Percentiles rank a stretch among this genome's conserved stretches.
phyloP scores from a whole-genome alignment of 2,329 filamentous ascomycete species.

The Beauveria sp. region DNA sequence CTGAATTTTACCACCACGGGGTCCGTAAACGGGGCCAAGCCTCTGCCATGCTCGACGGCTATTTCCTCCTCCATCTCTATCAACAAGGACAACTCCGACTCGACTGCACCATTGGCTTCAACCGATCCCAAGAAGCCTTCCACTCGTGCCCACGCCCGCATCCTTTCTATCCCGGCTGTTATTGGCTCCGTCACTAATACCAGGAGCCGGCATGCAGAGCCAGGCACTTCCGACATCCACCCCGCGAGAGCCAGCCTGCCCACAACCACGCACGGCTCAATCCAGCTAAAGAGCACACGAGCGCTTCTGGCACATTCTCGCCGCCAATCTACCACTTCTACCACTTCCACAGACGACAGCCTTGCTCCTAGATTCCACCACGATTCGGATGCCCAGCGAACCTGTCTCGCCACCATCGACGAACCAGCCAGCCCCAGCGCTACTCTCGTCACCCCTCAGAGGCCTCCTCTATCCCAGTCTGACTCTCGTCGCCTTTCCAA shows the following conservation, averaged over 20 bases:
- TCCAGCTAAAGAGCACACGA: constrained; percentile 12
- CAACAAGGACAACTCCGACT: not conserved
- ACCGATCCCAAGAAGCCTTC: not conserved
- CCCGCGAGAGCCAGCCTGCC: constrained; percentile 55
- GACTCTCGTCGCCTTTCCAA: constrained; percentile 62
- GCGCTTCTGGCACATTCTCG: constrained; percentile 10
- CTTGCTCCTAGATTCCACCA: not conserved
- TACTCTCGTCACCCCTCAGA: constrained; percentile 17
- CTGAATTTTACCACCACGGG: constrained; percentile 18
- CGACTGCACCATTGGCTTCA: not conserved
- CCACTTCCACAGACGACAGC: not conserved
- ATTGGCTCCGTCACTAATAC: constrained; percentile 29
- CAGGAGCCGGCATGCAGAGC: constrained; percentile 52
- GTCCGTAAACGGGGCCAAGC: constrained; percentile 18
- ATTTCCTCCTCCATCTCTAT: not conserved
- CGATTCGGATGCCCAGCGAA: not conserved
- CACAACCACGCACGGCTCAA: constrained; percentile 31
- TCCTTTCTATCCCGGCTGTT: constrained; percentile 38
- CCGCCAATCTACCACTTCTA: constrained; percentile 4
- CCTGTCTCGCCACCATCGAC: not conserved
- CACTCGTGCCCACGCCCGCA: constrained; percentile 24
- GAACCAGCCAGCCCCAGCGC: not conserved
- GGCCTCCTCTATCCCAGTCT: constrained; percentile 39
- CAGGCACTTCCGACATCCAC: constrained; percentile 49
- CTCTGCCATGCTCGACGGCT: constrained; percentile 10